Evolutionary conservation across 805 yeast genomes (phyloP), one percentile per base, ranked within the genome.

Genomic region (Metschnikowia lochheadii): DNA sequence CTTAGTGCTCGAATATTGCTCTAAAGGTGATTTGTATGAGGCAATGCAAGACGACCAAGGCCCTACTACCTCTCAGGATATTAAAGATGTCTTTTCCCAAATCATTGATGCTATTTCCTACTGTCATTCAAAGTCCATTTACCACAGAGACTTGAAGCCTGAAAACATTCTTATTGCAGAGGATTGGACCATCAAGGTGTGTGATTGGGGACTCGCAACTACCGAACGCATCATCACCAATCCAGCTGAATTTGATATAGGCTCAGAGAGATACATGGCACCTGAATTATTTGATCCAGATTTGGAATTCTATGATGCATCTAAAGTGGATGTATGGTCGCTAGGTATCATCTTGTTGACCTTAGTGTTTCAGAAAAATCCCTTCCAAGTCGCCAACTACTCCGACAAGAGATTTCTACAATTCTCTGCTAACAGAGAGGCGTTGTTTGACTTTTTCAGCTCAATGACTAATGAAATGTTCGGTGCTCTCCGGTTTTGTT

Each of bases 221-320:
- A 78, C 79, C 31, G 64, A 68, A 32, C 70, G 72, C 43, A 67
- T 70, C 42, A 83, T 88, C 59, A 69, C 80, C 34, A 90, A 89
- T 61, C 64, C 57, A 21, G 60, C 55, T 44, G 78, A 73, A 52
- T 87, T 89, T 64, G 96, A 88, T 54, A 87, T 89, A 51, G 97
- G 97, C 21, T 82, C 89, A 49, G 96, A 89, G 68, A 77, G 96
- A 54, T 90, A 90, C 67, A 90, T 90, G 97, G 95, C 97, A 0
- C 97, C 97, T 1, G 97, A 90, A 63, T 69, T 89, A 50, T 84
- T 89, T 63, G 96, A 89, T 49, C 57, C 66, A 13, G 69, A 70
- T 38, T 69, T 81, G 44, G 80, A 79, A 34, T 72, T 76, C 40
- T 91, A 90, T 65, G 86, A 85, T 59, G 89, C 96, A 7, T 82